Percentiles rank a stretch among this genome's conserved stretches.
Conservation (phyloP, 1,284 basidiomycete genomes). For the Sphagnurus paluster region DNA sequence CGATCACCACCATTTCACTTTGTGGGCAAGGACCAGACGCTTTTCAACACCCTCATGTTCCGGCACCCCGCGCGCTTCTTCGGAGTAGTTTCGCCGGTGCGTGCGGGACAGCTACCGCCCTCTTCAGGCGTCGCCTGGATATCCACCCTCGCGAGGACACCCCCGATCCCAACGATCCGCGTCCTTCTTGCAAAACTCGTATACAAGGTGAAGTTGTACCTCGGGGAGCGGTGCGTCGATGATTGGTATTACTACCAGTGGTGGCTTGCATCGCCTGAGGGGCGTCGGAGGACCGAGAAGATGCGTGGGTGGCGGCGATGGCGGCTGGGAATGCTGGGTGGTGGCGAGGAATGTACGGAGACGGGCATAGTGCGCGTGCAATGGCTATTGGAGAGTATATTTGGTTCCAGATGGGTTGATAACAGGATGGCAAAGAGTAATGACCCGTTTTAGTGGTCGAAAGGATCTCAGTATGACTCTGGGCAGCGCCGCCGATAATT, state of each 20-base stretch:
- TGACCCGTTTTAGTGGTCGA: too few relatives aligned
- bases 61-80: constrained; percentile 47
- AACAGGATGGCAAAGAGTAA: too few relatives aligned
- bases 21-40: constrained; percentile 54
- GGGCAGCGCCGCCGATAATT: too few relatives aligned
- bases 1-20: constrained; percentile 35
- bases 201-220: constrained; percentile 16
- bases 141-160: background rate
- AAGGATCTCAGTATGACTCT: too few relatives aligned
- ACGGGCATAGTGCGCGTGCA: constrained; percentile 8
- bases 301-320: constrained; percentile 10
- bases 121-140: background rate
- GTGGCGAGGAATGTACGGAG: background rate
- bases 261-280: constrained; percentile 36
- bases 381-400: constrained; percentile 11
- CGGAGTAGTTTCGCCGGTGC: constrained; percentile 31
- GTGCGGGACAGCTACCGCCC: background rate
- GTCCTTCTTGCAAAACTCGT: background rate
- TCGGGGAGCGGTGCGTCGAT: constrained; percentile 35
- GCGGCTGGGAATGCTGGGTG: constrained; percentile 2
- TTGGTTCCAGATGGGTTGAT: constrained; percentile 18
- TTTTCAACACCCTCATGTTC: constrained; percentile 51
- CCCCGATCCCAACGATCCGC: background rate
- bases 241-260: constrained; percentile 53
- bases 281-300: constrained; percentile 24